Evolutionary conservation across 2,329 filamentous ascomycete genomes (phyloP).

Genomic region (Fonsecaea erecta): DNA sequence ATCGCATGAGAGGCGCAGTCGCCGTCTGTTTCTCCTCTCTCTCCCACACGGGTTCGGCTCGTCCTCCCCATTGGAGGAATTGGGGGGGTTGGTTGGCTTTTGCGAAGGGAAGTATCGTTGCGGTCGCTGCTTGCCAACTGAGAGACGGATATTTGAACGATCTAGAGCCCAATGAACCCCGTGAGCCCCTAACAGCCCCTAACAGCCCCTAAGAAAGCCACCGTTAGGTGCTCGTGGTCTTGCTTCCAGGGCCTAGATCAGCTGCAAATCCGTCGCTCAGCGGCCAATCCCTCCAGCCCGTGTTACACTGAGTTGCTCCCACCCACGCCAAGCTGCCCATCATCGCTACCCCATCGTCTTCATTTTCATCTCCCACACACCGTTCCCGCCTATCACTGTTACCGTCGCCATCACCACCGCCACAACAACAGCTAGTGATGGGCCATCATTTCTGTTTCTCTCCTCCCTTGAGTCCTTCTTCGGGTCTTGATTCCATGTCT

Average conservation of each 20-base stretch:
- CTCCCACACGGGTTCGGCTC: conserved; percentile 16
- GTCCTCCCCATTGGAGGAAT: conserved; percentile 16
- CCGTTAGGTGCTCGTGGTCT: neutral
- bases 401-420: neutral
- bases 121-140: too few species aligned
- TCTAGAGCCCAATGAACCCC: too few species aligned
- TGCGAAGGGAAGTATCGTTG: too few species aligned
- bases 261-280: neutral
- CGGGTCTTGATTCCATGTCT: neutral
- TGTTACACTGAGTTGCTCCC: conserved; percentile 1
- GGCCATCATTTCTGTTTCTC: too few species aligned
- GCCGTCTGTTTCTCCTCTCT: too few species aligned
- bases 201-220: neutral
- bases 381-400: neutral
- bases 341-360: neutral
- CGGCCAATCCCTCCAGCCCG: conserved; percentile 23
- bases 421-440: too few species aligned
- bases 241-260: neutral
- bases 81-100: too few species aligned
- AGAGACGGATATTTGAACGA: too few species aligned
- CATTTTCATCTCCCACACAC: neutral
- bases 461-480: too few species aligned
- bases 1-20: neutral
- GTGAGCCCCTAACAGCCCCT: too few species aligned
- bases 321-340: conserved; percentile 9